Conservation (phyloP, 1,139 yeast genomes). For the Taphrina confusa region DNA sequence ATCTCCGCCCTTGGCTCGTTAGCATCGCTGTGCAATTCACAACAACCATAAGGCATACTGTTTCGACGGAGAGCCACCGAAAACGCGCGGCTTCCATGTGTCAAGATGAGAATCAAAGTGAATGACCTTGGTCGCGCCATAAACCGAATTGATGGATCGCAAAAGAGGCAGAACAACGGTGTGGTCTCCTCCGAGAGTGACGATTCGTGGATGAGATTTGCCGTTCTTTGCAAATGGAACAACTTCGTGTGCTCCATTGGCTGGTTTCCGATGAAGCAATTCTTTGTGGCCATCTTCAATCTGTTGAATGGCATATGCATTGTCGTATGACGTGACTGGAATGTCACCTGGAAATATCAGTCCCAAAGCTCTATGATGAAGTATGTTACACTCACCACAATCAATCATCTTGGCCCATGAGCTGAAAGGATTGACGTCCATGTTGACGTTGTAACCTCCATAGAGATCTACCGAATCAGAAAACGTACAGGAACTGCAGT, state of each 20-base stretch:
- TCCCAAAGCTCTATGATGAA: background rate
- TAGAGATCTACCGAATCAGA: conserved; percentile 46
- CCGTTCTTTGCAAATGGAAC: conserved; percentile 25
- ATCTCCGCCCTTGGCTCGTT: conserved; percentile 48
- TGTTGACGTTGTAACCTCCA: conserved; percentile 70
- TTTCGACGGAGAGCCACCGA: conserved; percentile 56
- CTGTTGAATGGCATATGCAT: conserved; percentile 64
- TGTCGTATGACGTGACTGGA: conserved; percentile 75
- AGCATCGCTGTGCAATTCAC: background rate
- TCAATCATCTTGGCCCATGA: conserved; percentile 70
- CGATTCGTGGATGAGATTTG: conserved; percentile 49
- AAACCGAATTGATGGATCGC: conserved; percentile 59
- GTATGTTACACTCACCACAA: conserved; percentile 51
- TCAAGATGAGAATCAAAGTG: conserved; percentile 53
- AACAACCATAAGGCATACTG: background rate
- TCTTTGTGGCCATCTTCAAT: conserved; percentile 69
- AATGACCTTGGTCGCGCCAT: conserved; percentile 67
- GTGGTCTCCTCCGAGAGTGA: conserved; percentile 79
- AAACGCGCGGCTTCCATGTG: conserved; percentile 57
- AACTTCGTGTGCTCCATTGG: conserved; percentile 12
- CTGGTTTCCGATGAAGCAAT: conserved; percentile 48
- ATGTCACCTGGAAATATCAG: conserved; percentile 54
- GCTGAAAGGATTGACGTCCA: conserved; percentile 62
- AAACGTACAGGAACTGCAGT: background rate
- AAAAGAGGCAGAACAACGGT: conserved; percentile 69